phyloP scores from a whole-genome alignment of 768 basidiomycete genomes.

The Scleroderma bovista region DNA sequence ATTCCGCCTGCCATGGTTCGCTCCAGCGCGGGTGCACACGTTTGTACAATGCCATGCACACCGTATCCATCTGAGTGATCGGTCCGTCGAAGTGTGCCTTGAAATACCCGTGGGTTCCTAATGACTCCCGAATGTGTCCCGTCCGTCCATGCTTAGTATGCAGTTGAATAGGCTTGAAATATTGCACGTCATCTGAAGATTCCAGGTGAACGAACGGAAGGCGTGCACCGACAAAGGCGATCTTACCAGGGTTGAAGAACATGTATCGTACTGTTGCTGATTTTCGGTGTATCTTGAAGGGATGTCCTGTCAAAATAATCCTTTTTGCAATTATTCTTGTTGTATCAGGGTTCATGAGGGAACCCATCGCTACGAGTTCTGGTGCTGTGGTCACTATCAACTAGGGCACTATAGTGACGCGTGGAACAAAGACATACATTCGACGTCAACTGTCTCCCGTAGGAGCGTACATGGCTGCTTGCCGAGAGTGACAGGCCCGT shows the following conservation, averaged over 20 bases:
- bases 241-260: constrained; percentile 87
- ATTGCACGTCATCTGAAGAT: constrained; percentile 73
- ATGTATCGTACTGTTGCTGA: constrained; percentile 97
- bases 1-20: constrained; percentile 38
- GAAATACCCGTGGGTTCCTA: constrained; percentile 97
- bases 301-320: constrained; percentile 92
- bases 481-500: constrained; percentile 86
- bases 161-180: constrained; percentile 90
- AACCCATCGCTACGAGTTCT: constrained; percentile 84
- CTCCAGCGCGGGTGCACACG: constrained; percentile 90
- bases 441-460: constrained; percentile 57
- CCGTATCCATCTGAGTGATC: constrained; percentile 93
- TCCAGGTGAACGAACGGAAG: background rate
- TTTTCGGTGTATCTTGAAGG: constrained; percentile 95
- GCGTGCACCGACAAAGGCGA: background rate
- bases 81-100: constrained; percentile 95
- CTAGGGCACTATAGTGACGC: background rate
- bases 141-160: constrained; percentile 86
- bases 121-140: constrained; percentile 86
- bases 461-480: constrained; percentile 70
- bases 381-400: constrained; percentile 43
- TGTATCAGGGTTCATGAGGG: constrained; percentile 84
- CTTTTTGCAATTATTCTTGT: constrained; percentile 90
- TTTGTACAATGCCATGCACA: constrained; percentile 95
- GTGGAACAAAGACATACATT: constrained; percentile 41